Conservation (phyloP, 2,329 filamentous ascomycete species). For the Waltergamsia citrina region DNA sequence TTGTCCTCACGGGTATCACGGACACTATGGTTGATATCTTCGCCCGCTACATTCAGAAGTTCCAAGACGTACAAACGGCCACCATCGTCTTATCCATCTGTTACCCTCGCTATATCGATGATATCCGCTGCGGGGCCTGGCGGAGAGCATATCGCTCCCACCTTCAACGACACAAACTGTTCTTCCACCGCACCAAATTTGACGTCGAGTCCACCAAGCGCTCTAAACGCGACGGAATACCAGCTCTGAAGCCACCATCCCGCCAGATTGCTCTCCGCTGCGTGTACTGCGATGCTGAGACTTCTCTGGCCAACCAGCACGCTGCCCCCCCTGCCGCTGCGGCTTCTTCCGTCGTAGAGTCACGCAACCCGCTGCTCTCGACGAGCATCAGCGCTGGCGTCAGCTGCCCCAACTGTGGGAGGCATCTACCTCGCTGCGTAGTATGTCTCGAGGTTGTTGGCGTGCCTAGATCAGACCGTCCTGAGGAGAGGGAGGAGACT, state of each 20-base stretch:
- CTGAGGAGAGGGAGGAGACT: conserved; percentile 39
- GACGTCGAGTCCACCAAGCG: conserved; percentile 66
- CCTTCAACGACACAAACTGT: conserved; percentile 62
- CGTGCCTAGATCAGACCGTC: conserved; percentile 49
- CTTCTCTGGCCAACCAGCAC: conserved; percentile 33
- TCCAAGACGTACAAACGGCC: conserved; percentile 70
- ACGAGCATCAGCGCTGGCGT: conserved; percentile 51
- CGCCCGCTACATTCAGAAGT: conserved; percentile 65
- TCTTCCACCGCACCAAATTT: conserved; percentile 68
- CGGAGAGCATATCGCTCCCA: conserved; percentile 62
- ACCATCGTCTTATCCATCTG: conserved; percentile 66
- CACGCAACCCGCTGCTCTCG: conserved; percentile 46
- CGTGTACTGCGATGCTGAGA: conserved; percentile 62
- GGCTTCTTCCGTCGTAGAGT: conserved; percentile 16
- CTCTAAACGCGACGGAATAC: conserved; percentile 48
- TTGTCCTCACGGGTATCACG: conserved; percentile 69
- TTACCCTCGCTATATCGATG: conserved; percentile 66
- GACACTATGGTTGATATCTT: conserved; percentile 66
- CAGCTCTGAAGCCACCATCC: conserved; percentile 54
- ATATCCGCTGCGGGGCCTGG: conserved; percentile 67
- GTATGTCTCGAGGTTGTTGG: conserved; percentile 60
- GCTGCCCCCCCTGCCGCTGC: conserved; percentile 1
- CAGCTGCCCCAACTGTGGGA: conserved; percentile 57
- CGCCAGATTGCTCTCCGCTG: conserved; percentile 68
- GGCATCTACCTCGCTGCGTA: conserved; percentile 57